Evolutionary conservation across 2,329 filamentous ascomycete species (phyloP), one percentile per base, ranked within the genome.

Genomic region (Beauveria varroae): DNA sequence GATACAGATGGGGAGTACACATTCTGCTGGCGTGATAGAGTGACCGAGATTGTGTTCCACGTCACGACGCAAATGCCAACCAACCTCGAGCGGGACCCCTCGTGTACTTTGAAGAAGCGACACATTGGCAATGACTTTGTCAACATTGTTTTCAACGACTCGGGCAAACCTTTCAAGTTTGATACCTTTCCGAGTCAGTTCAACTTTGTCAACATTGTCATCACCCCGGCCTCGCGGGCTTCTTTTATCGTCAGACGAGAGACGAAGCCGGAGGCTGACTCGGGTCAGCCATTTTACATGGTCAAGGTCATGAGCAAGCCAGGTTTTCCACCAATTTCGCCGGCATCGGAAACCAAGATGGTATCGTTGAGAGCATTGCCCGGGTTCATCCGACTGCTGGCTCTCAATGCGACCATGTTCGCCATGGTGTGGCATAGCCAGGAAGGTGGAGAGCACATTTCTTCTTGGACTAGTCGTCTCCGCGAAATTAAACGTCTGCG

Each of bases 101-200:
- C 85, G 64, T 91, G 88, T 69, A 86, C 88, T 64, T 82, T 86
- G 72, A 99, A 99, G 78, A 99, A 99, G 75, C 83, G 87, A 3
- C 96, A 98, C 70, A 95, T 98, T 63, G 95, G 95, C 62, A 99
- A 99, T 70, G 95, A 98, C 73, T 96, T 91, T 72, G 95, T 99
- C 71, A 98, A 96, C 71, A 96, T 99, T 67, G 88, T 99, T 62
- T 99, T 96, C 81, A 99, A 99, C 72, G 91, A 96, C 69, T 97
- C 93, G 2, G 93, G 95, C n/a, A 74, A 87, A 53, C 88, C 90
- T 0, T 98, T 96, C 77, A 83, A 84, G 59, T 96, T 96, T 71
- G 86, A 96, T 71, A 96, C 91, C 0, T 96, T 99, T 68, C 91
- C 91, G 0, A 96, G 92, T 0, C 89, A 93, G 62, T 96, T 99